These are phyloP conservation scores for Paragyromitra xinjiangensis DNA, from an alignment of 495 filamentous ascomycete genomes.

Conservation along the genomic window DNA sequence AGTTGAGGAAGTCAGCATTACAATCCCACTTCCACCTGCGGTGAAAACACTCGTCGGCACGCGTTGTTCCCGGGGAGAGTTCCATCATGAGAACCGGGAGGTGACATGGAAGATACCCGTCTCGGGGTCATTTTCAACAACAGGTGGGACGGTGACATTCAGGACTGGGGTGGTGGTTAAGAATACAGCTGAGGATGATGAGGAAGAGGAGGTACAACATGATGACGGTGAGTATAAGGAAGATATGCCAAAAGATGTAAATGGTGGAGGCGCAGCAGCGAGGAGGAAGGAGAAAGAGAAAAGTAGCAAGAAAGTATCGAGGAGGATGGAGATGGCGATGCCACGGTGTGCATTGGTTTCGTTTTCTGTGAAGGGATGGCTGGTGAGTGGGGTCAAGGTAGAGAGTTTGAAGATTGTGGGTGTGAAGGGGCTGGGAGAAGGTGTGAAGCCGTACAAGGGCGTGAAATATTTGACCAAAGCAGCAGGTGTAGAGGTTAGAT, in stretches of 20 bases:
- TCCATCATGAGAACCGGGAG: conserved; percentile 71
- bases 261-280: conserved; percentile 61
- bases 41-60: conserved; percentile 91
- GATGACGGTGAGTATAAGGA: conserved; percentile 66
- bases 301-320: conserved; percentile 61
- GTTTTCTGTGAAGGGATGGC: conserved; percentile 93
- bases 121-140: conserved; percentile 69
- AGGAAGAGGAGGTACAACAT: conserved; percentile 58
- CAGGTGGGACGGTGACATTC: conserved; percentile 72
- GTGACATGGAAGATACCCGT: conserved; percentile 86
- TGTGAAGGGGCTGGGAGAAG: conserved; percentile 86
- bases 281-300: conserved; percentile 60
- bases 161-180: conserved; percentile 54
- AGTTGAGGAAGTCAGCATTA: conserved; percentile 82
- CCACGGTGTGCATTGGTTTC: conserved; percentile 85
- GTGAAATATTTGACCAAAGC: conserved; percentile 96
- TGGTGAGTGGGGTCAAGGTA: conserved; percentile 91
- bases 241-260: conserved; percentile 59
- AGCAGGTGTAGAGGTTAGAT: conserved; percentile 82
- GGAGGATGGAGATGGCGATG: conserved; percentile 83
- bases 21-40: conserved; percentile 78
- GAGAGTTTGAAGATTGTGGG: conserved; percentile 85
- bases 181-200: conserved; percentile 65
- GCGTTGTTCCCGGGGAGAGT: conserved; percentile 84
- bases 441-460: conserved; percentile 94